phyloP scores from a whole-genome alignment of 2,329 filamentous ascomycete genomes.

The Apiospora malaysiana region DNA sequence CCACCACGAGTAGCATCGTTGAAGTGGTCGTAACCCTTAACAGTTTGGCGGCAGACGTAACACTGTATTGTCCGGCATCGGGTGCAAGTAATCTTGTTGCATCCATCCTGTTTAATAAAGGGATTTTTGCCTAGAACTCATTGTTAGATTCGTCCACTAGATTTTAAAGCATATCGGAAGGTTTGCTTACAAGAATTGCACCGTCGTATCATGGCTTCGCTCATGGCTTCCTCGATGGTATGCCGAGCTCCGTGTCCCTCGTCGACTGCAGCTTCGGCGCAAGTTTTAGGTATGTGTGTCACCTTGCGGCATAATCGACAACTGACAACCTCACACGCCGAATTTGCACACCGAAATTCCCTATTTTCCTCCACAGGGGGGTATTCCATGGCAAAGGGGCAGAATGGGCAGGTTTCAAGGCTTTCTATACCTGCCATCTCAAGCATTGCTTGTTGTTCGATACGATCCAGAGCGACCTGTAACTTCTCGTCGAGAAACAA shows the following conservation, averaged over 20 bases:
- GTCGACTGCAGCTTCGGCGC: conserved; percentile 68
- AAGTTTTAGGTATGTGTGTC: conserved; percentile 75
- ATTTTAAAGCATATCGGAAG: not conserved
- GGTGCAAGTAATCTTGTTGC: conserved; percentile 82
- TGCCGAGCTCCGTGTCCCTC: conserved; percentile 67
- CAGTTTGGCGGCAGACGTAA: conserved; percentile 74
- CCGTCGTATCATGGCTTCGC: conserved; percentile 74
- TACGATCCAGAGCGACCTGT: conserved; percentile 66
- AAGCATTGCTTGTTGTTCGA: conserved; percentile 74
- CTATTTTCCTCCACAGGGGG: conserved; percentile 69
- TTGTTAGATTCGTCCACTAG: not conserved
- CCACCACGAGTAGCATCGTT: conserved; percentile 56
- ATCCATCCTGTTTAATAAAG: conserved; percentile 80
- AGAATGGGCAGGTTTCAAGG: conserved; percentile 80
- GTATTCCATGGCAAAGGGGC: conserved; percentile 78
- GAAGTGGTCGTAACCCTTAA: conserved; percentile 72
- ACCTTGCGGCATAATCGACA: conserved; percentile 72
- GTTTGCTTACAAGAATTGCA: conserved; percentile 67
- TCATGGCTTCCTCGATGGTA: conserved; percentile 83
- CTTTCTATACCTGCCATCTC: conserved; percentile 73
- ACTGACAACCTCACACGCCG: conserved; percentile 66
- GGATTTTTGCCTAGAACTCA: conserved; percentile 62
- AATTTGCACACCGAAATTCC: conserved; percentile 75
- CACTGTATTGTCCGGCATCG: conserved; percentile 64
- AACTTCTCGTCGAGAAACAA: conserved; percentile 64